These are phyloP conservation scores for Lasiodiplodia hormozganensis DNA, from an alignment of 2,329 filamentous ascomycete genomes.

Conservation along the genomic window DNA sequence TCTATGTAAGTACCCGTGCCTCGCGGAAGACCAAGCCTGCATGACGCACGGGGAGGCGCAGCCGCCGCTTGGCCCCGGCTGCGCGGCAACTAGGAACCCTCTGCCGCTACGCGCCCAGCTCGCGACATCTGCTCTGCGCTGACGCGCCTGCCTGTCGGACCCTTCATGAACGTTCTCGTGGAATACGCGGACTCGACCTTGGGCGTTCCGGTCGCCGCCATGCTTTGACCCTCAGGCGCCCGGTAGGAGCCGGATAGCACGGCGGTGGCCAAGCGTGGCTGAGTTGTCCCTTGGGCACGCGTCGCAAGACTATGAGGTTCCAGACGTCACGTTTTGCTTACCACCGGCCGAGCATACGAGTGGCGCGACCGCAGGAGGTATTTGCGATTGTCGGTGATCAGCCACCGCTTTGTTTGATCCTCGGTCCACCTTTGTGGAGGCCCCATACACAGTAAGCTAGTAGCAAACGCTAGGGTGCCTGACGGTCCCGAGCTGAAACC, in stretches of 20 bases:
- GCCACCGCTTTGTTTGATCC: not conserved
- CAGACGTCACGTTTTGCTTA: slow-evolving; percentile 17
- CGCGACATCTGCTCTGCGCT: not conserved
- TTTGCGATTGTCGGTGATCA: too few species aligned
- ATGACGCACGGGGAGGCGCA: slow-evolving; percentile 26
- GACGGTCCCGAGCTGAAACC: not conserved
- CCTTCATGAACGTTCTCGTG: not conserved
- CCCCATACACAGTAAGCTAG: not conserved
- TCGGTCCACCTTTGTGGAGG: not conserved
- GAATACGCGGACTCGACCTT: not conserved
- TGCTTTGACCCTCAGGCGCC: not conserved
- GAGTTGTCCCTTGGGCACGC: slow-evolving; percentile 13
- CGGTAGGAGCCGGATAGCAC: not conserved
- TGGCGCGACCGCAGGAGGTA: not conserved
- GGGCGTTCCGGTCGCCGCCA: not conserved
- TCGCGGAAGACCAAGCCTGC: not conserved
- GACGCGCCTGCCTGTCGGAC: not conserved
- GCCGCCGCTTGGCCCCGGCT: slow-evolving; percentile 13
- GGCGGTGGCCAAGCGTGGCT: slow-evolving; percentile 16
- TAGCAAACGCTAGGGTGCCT: not conserved
- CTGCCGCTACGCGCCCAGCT: not conserved
- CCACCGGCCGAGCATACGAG: not conserved
- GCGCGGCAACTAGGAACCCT: not conserved
- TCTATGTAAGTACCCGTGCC: not conserved
- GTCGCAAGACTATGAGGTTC: slow-evolving; percentile 12